phyloP scores from a whole-genome alignment of 2,329 filamentous ascomycete species.

The Diaporthe sp. region DNA sequence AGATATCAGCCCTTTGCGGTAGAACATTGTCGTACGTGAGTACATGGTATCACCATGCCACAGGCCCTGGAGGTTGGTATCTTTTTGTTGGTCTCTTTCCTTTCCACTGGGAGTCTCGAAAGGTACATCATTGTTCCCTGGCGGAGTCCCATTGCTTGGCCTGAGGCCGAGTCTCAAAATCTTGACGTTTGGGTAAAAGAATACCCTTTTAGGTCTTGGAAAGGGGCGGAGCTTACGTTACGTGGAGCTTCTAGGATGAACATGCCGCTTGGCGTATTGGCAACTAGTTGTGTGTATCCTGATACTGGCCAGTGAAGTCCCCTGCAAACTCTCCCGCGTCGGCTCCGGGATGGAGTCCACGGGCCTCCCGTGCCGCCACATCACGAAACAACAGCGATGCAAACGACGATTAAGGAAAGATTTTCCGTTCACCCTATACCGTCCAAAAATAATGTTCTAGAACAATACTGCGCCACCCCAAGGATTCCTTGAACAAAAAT shows the following conservation, averaged over 20 bases:
- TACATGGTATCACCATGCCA: neutral
- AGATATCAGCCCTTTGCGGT: neutral
- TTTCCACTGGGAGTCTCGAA: neutral
- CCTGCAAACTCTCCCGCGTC: neutral
- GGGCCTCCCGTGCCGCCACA: constrained; percentile 10
- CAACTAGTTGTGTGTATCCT: neutral
- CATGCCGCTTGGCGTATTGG: constrained; percentile 1
- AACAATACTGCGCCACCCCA: neutral
- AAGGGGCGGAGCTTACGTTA: neutral
- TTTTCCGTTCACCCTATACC: neutral
- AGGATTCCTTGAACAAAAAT: neutral
- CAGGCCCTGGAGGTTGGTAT: neutral
- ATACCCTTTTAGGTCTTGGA: neutral
- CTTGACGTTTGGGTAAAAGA: neutral
- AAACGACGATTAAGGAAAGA: constrained; percentile 5
- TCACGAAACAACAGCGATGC: neutral
- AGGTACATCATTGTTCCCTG: neutral
- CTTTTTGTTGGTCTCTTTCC: too few species aligned
- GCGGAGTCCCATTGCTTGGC: neutral
- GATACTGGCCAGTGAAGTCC: neutral
- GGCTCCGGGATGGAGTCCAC: neutral
- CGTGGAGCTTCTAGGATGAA: constrained; percentile 1
- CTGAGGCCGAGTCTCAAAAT: neutral
- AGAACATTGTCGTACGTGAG: neutral
- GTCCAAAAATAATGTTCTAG: neutral